Percentiles rank a stretch among this genome's conserved stretches.
phyloP scores from a whole-genome alignment of 1,139 yeast species.

The Yamadazyma triangularis region DNA sequence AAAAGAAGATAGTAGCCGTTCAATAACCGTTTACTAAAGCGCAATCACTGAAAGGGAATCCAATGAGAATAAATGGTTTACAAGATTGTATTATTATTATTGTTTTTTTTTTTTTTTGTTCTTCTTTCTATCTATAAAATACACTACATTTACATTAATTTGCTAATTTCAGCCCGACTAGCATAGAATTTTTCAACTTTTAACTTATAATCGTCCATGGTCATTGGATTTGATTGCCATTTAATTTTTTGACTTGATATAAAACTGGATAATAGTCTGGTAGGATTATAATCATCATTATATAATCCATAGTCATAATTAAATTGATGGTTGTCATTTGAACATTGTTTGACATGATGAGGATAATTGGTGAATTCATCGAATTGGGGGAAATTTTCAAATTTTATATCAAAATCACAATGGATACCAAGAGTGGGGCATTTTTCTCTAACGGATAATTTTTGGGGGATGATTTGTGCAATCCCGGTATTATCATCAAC shows the following conservation, averaged over 20 bases:
- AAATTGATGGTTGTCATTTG: constrained; percentile 13
- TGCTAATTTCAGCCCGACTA: constrained; percentile 18
- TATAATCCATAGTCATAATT: constrained; percentile 21
- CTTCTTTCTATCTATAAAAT: no score
- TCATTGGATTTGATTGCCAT: constrained; percentile 14
- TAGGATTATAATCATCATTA: constrained; percentile 24
- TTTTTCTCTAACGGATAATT: constrained; percentile 15
- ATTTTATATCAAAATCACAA: constrained; percentile 13
- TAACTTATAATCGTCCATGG: constrained; percentile 15
- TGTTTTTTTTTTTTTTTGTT: no score
- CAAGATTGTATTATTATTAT: no score
- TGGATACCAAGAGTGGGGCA: no score
- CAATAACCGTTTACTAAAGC: no score
- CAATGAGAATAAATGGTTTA: no score
- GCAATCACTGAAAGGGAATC: no score
- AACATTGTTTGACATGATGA: not conserved
- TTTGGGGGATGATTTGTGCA: constrained; percentile 18
- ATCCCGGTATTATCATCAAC: constrained; percentile 16
- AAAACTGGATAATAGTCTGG: constrained; percentile 15
- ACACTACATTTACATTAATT: constrained; percentile 4
- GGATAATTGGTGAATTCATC: constrained; percentile 15
- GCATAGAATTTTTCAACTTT: constrained; percentile 20
- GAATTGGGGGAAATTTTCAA: constrained; percentile 22
- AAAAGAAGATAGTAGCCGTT: no score
- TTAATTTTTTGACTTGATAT: constrained; percentile 12